Percentiles rank a stretch among this genome's conserved stretches.
These are phyloP conservation scores for Pestalotiopsis sp. DNA, from an alignment of 2,329 filamentous ascomycete genomes.

Conservation along the genomic window DNA sequence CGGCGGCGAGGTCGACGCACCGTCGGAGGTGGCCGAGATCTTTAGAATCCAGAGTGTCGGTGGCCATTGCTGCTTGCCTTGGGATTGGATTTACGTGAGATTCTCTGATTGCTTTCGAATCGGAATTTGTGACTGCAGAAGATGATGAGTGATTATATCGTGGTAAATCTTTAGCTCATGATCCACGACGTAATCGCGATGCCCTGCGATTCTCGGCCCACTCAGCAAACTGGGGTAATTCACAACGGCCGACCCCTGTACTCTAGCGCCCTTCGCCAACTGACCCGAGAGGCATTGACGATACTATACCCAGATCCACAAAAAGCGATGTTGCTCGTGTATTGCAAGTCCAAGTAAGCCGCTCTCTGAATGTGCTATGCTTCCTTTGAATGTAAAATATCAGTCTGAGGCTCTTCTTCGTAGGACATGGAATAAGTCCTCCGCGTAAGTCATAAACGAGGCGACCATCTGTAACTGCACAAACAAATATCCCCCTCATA, in stretches of 20 bases:
- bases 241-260: not conserved
- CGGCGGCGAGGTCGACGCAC: slow-evolving; percentile 31
- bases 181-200: not conserved
- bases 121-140: not conserved
- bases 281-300: not conserved
- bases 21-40: slow-evolving; percentile 23
- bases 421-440: too few species aligned
- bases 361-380: too few species aligned
- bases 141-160: not conserved
- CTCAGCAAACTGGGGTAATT: not conserved
- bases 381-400: too few species aligned
- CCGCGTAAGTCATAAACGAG: too few species aligned
- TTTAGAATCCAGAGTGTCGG: not conserved
- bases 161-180: not conserved
- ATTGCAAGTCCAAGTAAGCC: not conserved
- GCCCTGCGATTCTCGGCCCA: not conserved
- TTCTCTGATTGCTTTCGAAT: too few species aligned
- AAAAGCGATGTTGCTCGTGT: not conserved
- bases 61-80: not conserved
- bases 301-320: not conserved
- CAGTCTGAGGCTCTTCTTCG: too few species aligned
- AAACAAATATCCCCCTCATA: not conserved
- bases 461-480: too few species aligned
- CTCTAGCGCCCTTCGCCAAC: not conserved
- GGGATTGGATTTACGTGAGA: not conserved